phyloP scores from a whole-genome alignment of 768 basidiomycete species.

The Russula virescens region DNA sequence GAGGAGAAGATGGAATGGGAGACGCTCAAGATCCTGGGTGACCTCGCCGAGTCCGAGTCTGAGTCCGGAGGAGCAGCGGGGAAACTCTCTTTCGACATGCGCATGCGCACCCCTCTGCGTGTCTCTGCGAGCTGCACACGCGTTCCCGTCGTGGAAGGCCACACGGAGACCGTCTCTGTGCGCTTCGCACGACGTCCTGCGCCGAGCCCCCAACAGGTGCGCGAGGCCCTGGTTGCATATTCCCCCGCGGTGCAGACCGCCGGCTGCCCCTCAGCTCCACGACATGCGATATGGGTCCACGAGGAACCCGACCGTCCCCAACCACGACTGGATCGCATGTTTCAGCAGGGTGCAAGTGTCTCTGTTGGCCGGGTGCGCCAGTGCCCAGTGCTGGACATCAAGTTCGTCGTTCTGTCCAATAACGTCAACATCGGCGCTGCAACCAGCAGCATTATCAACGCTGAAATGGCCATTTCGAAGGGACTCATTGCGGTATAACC shows the following conservation, averaged over 20 bases:
- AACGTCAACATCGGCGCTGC: conserved; percentile 96
- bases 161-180: conserved; percentile 85
- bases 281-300: conserved; percentile 83
- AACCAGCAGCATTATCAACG: conserved; percentile 95
- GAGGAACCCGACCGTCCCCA: conserved; percentile 92
- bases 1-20: conserved; percentile 99
- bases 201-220: conserved; percentile 82
- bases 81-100: conserved; percentile 74
- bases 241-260: conserved; percentile 70
- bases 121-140: conserved; percentile 92
- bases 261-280: conserved; percentile 80
- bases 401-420: conserved; percentile 88
- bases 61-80: conserved; percentile 41
- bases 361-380: conserved; percentile 86
- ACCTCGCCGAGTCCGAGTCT: conserved; percentile 50
- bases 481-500: conserved; percentile 41
- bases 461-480: conserved; percentile 86
- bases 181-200: conserved; percentile 75
- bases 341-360: conserved; percentile 87
- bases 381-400: conserved; percentile 90
- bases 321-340: conserved; percentile 85
- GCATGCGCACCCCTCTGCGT: conserved; percentile 69
- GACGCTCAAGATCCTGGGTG: conserved; percentile 93
- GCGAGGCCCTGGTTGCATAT: conserved; percentile 69
- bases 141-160: conserved; percentile 93